These are phyloP conservation scores for Leccinellum rugosiceps DNA, from an alignment of 768 basidiomycete genomes.

Conservation along the genomic window DNA sequence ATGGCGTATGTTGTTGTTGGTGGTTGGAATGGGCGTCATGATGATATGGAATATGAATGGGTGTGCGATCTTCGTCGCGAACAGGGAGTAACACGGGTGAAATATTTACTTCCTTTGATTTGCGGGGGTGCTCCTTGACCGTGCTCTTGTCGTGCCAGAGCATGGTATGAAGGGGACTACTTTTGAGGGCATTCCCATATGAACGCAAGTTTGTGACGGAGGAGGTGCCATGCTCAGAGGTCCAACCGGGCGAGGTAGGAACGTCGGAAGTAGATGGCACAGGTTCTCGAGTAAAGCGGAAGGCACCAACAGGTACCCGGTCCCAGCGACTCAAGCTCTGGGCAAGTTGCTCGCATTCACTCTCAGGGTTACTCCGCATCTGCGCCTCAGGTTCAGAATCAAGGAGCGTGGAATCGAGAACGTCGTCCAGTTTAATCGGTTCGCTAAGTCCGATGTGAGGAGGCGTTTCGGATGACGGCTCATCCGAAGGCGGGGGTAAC, in stretches of 20 bases:
- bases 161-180: constrained; percentile 54
- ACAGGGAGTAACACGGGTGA: constrained; percentile 54
- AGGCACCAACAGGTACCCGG: constrained; percentile 66
- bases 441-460: constrained; percentile 44
- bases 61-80: constrained; percentile 55
- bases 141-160: constrained; percentile 42
- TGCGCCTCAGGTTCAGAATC: constrained; percentile 49
- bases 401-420: constrained; percentile 71
- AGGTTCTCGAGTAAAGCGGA: constrained; percentile 57
- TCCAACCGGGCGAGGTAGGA: constrained; percentile 29
- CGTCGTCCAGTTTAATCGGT: constrained; percentile 64
- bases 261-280: constrained; percentile 24
- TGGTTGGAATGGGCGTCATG: constrained; percentile 35
- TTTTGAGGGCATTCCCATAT: constrained; percentile 45
- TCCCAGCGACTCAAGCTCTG: constrained; percentile 69
- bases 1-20: constrained; percentile 34
- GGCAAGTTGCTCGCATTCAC: constrained; percentile 39
- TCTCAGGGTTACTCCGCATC: constrained; percentile 29
- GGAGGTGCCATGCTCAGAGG: constrained; percentile 24
- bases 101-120: constrained; percentile 36
- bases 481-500: constrained; percentile 36
- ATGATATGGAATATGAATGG: constrained; percentile 38
- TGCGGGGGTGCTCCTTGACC: constrained; percentile 20
- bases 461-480: constrained; percentile 31
- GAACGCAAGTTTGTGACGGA: constrained; percentile 20